Evolutionary conservation across 228 moss, liverwort and hornwort species (phyloP), one percentile per base, ranked within the genome.

Genomic region (Sphagnum magellanicum): DNA sequence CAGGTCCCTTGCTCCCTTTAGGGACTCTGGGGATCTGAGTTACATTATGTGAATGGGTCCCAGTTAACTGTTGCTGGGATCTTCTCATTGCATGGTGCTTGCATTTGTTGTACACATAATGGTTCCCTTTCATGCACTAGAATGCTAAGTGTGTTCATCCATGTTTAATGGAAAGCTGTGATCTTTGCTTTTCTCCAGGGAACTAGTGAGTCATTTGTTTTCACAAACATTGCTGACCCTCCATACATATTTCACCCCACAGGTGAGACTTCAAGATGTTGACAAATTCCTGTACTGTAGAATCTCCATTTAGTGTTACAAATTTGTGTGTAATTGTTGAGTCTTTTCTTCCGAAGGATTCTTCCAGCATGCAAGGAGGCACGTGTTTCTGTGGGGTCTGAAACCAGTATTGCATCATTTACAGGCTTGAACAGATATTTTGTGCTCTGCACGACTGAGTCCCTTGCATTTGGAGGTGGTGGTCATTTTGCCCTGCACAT

Each of bases 381-480:
- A 32, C 32, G 3, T 32, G 32, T 32, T 32, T 32, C 32, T 32
- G 32, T 32, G 32, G 32, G 32, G 32, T 32, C 32, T 32, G 32
- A 32, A 32, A 32, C 32, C 32, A 32, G 32, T 32, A 32, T 32
- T 32, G 32, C 32, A 32, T 32, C 32, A 32, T 32, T 48, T 72
- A 55, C 83, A 87, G 98, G 98, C 58, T 6, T 75, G 63, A 98
- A 98, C 63, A 80, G 93, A 68, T 98, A 93, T 67, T 92, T 75
- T 64, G 70, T 90, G 47, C 87, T 98, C 10, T 93, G 90, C 71
- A 91, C 91, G 60, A 74, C 74, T 50, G 91, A 93, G 1, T 79
- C 91, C 12, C 70, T 98, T 59, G 89, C 98, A 8, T 84, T 93
- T 65, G 98, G 98, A 74, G 93, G 98, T 50, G 98, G 98, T 51